Percentiles rank a stretch among this genome's conserved stretches.
Conservation (phyloP, 176 grass and related monocot species). For the Triticum dicoccoides region DNA sequence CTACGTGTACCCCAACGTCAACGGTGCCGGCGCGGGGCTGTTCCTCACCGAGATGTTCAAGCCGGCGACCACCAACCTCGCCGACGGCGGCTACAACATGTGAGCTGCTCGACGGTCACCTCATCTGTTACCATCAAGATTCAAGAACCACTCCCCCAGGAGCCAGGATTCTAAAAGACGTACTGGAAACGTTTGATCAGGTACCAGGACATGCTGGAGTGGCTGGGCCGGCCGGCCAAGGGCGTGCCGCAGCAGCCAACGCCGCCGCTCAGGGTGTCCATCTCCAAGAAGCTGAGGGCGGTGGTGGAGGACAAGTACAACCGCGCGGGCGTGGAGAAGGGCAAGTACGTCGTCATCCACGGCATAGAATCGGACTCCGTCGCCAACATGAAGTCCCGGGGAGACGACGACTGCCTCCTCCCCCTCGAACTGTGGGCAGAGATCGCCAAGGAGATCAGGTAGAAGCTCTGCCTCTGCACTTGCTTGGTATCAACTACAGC, state of each 20-base stretch:
- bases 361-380: slow-evolving; percentile 83
- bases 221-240: slow-evolving; percentile 67
- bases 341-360: slow-evolving; percentile 76
- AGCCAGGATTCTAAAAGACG: background rate
- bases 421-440: slow-evolving; percentile 70
- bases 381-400: slow-evolving; percentile 77
- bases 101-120: slow-evolving; percentile 15
- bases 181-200: slow-evolving; percentile 17
- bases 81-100: slow-evolving; percentile 79
- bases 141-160: background rate
- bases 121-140: background rate
- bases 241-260: slow-evolving; percentile 53
- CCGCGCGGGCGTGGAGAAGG: slow-evolving; percentile 62
- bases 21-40: slow-evolving; percentile 63
- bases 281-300: slow-evolving; percentile 82
- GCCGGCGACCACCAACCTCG: slow-evolving; percentile 54
- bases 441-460: slow-evolving; percentile 67
- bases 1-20: slow-evolving; percentile 89
- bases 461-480: no score
- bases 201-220: slow-evolving; percentile 79
- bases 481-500: background rate
- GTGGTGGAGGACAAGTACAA: slow-evolving; percentile 69
- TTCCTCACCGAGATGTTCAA: slow-evolving; percentile 71
- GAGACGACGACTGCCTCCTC: slow-evolving; percentile 76
- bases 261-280: slow-evolving; percentile 67